Base-by-base conservation (phyloP, 495 filamentous ascomycete genomes). In the Aspergillus hancockii region DNA sequence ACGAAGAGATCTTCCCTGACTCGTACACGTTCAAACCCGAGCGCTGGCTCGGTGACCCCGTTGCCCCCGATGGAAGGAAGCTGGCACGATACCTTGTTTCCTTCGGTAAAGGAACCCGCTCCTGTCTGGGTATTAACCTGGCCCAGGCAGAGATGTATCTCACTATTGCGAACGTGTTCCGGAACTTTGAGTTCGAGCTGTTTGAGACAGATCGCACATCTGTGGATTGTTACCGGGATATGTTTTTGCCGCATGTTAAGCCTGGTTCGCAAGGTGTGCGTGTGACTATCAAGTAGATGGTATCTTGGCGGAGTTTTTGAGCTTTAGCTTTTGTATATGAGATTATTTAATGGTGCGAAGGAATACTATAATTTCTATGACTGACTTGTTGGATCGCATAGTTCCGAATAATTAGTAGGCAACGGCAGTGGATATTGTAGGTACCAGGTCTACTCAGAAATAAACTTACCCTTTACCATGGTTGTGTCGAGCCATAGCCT, bases 131-230 rank as follows among this genome's bases (percentile, higher is more conserved):
- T 0, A 72, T 75, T 46, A 70, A 75, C 19, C 60, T 85, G 16
- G 81, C 76, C 0, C 71, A 74, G 49, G 71, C 70, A 12, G 80
- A 85, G 58, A 64, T 83, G 45, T 74, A 77, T 52, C 66, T 79
- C 25, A 67, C 62, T 4, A n/a, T 84, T 1, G 73, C 75, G 38
- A 74, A 62, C 12, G 49, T 84, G 4, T 81, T 79, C 59, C 70
- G 72, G 4, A 64, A 71, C 1, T 79, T 78, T 52, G 61, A 60
- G 16, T 52, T 66, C 9, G 61, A 66, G 38, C 18, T 69, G 49
- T 65, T 54, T 36, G 60, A 63, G 22, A 68, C 66, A 22, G 47
- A 31, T 8, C 47, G 53, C 8, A 18, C 38, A 30, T 46, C 54
- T 22, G 54, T 36, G 30, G 54, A 60, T 21, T 31, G 31, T 22